phyloP scores from a whole-genome alignment of 1,284 basidiomycete genomes.

The Fomes fomentarius region DNA sequence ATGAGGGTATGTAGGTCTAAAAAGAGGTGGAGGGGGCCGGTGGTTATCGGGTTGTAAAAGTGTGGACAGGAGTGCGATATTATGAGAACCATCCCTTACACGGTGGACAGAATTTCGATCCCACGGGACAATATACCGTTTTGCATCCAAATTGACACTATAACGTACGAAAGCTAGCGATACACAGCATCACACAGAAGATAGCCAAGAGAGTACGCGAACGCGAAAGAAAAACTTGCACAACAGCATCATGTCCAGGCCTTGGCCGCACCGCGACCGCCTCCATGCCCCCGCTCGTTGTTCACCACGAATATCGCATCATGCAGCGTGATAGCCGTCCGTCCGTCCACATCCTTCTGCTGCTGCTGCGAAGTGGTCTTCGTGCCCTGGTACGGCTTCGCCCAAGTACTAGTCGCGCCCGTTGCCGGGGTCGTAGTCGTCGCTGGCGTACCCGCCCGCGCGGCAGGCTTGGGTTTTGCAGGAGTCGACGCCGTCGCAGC shows the following conservation, averaged over 20 bases:
- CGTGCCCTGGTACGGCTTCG: conserved; percentile 64
- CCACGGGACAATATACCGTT: too few relatives aligned
- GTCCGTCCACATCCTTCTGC: conserved; percentile 55
- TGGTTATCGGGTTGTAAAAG: too few relatives aligned
- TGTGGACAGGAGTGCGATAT: too few relatives aligned
- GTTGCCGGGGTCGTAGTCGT: conserved; percentile 38
- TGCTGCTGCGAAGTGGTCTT: conserved; percentile 42
- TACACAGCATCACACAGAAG: conserved; percentile 11
- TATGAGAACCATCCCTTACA: too few relatives aligned
- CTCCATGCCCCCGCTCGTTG: conserved; percentile 78
- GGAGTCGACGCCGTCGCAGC: conserved; percentile 51
- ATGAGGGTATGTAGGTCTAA: too few relatives aligned
- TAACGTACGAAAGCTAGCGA: conserved; percentile 18
- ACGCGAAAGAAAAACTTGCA: neutral
- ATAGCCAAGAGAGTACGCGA: neutral
- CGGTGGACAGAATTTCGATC: too few relatives aligned
- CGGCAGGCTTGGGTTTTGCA: conserved; percentile 49
- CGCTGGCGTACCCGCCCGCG: conserved; percentile 31
- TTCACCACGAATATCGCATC: conserved; percentile 83
- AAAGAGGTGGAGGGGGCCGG: too few relatives aligned
- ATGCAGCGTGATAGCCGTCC: conserved; percentile 64
- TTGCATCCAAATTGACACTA: too few relatives aligned
- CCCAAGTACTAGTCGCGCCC: conserved; percentile 53
- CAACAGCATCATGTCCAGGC: conserved; percentile 58
- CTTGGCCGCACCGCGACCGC: conserved; percentile 69